These are phyloP conservation scores for Penicillium silybi DNA, from an alignment of 495 filamentous ascomycete genomes.

Conservation along the genomic window DNA sequence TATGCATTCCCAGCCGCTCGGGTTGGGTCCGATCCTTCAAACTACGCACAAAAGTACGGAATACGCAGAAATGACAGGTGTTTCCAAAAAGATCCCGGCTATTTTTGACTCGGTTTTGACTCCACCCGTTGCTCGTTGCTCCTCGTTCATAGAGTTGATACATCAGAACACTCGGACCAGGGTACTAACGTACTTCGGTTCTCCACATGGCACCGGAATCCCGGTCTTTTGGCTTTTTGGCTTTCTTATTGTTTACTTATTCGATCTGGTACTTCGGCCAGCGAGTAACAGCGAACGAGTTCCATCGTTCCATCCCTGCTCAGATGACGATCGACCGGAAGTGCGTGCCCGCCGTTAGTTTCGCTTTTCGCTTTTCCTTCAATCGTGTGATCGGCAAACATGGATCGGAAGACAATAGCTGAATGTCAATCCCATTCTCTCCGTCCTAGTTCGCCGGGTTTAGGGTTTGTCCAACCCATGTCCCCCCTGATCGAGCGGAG, in stretches of 20 bases:
- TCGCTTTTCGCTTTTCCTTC: neutral
- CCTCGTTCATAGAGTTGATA: neutral
- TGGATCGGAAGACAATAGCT: neutral
- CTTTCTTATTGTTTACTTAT: no score
- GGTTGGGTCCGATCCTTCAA: constrained; percentile 9
- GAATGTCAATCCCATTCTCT: no score
- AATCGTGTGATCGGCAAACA: neutral
- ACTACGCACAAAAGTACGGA: no score
- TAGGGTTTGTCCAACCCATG: neutral
- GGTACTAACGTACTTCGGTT: neutral
- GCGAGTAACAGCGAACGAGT: neutral
- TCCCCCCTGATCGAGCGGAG: neutral
- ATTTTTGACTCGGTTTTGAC: neutral
- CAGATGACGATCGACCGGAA: constrained; percentile 15
- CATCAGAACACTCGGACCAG: neutral
- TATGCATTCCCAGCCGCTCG: constrained; percentile 16
- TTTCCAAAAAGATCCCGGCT: no score
- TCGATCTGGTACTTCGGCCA: no score
- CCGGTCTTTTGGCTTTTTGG: no score
- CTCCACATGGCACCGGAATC: neutral
- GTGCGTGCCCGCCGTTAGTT: constrained; percentile 5
- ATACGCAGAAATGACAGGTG: no score
- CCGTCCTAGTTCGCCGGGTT: no score
- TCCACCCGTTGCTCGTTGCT: neutral
- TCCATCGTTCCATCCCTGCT: neutral